Conservation (phyloP, 306 rosid species). For the Gynostemma pentaphyllum region DNA sequence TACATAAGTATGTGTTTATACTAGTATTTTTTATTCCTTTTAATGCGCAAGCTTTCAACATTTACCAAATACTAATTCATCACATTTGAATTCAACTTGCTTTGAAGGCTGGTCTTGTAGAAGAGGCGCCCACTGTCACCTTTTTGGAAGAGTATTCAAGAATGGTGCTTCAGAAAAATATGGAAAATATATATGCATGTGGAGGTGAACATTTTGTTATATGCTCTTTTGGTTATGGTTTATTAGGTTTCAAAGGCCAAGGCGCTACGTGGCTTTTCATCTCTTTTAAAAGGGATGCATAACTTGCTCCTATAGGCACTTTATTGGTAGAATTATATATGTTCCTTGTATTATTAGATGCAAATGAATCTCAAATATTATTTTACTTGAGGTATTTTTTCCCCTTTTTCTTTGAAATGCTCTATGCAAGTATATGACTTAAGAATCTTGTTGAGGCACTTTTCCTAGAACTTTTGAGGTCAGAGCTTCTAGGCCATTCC, state of each 20-base stretch:
- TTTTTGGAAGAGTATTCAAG: conserved; percentile 59
- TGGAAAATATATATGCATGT: conserved; percentile 83
- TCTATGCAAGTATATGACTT: neutral
- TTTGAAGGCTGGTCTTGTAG: conserved; percentile 66
- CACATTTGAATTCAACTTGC: neutral
- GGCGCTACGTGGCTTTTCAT: neutral
- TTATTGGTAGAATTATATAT: neutral
- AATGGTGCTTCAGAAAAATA: conserved; percentile 43
- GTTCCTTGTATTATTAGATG: neutral
- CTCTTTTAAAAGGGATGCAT: neutral
- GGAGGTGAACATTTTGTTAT: conserved; percentile 39
- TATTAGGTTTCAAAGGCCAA: neutral
- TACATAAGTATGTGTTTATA: conserved; percentile 9
- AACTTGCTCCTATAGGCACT: neutral
- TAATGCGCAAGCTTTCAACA: neutral
- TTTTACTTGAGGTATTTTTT: neutral
- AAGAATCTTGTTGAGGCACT: neutral
- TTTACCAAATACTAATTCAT: neutral
- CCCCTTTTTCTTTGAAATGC: neutral
- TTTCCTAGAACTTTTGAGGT: neutral
- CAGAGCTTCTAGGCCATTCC: neutral
- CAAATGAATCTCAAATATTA: neutral
- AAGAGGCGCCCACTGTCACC: conserved; percentile 38
- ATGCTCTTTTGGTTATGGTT: neutral
- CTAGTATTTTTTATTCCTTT: neutral